phyloP scores from a whole-genome alignment of 1,284 basidiomycete species.

The Ceratobasidium sp. region DNA sequence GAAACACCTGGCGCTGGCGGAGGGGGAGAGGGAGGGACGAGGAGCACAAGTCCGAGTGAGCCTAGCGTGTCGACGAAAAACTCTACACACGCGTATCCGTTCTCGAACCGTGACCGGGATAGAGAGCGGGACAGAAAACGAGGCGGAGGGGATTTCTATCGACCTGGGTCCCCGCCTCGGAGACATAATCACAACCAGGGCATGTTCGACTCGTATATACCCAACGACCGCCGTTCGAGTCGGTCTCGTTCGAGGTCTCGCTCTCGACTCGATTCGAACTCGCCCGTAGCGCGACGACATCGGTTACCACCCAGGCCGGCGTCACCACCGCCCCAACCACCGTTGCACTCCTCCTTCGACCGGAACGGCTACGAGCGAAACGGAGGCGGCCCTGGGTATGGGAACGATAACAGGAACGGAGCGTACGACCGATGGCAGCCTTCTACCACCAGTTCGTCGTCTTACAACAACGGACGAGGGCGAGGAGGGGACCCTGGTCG shows the following conservation, averaged over 20 bases:
- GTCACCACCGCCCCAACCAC: conserved; percentile 12
- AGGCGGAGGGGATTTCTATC: conserved; percentile 7
- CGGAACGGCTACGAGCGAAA: not conserved
- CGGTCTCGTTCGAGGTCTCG: conserved; percentile 8
- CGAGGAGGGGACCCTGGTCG: not conserved
- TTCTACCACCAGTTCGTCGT: not conserved
- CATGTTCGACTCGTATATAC: conserved; percentile 1
- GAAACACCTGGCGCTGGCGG: not conserved
- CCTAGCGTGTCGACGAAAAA: no score
- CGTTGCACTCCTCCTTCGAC: not conserved
- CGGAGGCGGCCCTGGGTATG: not conserved
- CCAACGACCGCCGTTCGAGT: not conserved
- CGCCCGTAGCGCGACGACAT: conserved; percentile 13
- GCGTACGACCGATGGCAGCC: conserved; percentile 5
- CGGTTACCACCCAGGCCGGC: conserved; percentile 18
- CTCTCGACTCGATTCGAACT: not conserved
- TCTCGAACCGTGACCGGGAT: no score
- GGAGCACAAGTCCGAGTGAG: not conserved
- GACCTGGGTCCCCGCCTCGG: not conserved
- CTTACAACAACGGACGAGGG: not conserved
- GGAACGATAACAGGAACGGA: no score
- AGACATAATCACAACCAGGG: not conserved
- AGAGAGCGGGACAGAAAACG: no score
- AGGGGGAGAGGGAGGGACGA: not conserved
- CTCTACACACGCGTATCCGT: no score